Percentiles rank a stretch among this genome's conserved stretches.
These are phyloP conservation scores for Penicillium mononematosum DNA, from an alignment of 495 filamentous ascomycete genomes.

Conservation along the genomic window DNA sequence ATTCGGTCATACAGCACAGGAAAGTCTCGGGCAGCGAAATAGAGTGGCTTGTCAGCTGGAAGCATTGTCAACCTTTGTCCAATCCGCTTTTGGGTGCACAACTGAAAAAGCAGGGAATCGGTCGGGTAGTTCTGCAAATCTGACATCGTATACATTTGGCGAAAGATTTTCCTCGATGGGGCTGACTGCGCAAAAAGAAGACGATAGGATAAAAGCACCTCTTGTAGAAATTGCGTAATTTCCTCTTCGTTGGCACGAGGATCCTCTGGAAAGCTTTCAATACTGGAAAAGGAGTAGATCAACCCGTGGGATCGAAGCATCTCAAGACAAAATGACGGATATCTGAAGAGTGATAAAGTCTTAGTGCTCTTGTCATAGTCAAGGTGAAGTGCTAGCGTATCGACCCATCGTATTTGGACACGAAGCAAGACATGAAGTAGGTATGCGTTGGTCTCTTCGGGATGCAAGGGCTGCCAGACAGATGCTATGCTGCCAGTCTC, in stretches of 20 bases:
- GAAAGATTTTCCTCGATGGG: not conserved
- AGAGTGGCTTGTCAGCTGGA: not conserved
- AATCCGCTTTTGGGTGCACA: not conserved
- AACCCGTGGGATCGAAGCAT: not conserved
- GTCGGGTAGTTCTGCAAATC: not conserved
- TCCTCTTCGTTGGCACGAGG: not conserved
- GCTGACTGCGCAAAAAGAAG: not conserved
- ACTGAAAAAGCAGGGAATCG: not conserved
- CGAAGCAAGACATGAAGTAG: not conserved
- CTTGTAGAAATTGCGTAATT: not conserved
- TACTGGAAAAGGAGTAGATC: not conserved
- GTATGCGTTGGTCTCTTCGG: not conserved
- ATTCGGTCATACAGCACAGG: not conserved
- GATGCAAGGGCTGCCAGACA: not conserved
- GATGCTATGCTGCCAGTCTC: not conserved
- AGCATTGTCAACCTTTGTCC: not conserved
- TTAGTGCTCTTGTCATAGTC: not conserved
- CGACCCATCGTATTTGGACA: not conserved
- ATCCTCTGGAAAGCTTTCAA: not conserved
- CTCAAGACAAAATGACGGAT: not conserved
- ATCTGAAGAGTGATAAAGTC: not conserved
- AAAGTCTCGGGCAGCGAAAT: slow-evolving; percentile 1
- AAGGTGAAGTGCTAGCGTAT: not conserved
- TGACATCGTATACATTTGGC: not conserved
- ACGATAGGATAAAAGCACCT: not conserved